Evolutionary conservation across 164 flowering plant species (phyloP), one percentile per base, ranked within the genome.

Genomic region (Magnolia kwangsiensis): DNA sequence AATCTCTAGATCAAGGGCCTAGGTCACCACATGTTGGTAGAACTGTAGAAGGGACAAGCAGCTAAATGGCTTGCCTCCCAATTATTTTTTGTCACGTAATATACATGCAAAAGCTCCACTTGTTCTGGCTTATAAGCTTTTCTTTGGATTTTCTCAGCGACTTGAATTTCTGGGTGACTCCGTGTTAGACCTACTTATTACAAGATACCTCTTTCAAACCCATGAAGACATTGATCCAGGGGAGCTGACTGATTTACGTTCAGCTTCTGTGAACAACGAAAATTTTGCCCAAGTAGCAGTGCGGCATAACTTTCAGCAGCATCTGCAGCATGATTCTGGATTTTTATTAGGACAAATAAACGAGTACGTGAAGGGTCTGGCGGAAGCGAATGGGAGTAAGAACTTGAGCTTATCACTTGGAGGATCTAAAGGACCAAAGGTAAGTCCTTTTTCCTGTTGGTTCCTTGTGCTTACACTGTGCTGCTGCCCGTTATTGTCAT

Each of bases 81-180:
- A 0, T 37, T 55, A 55, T 16, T 55, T 55, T 11, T 55, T 1
- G 2, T 55, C 18, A 16, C 13, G 13, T 55, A 55, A 55, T 55
- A 55, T 55, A 67, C 45, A 55, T 59, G 29, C 21, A 29, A 67
- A 23, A 59, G 37, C 45, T 72, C 61, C 67, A 67, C 58, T 63
- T 63, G 10, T 6, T 63, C 67, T 68, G 21, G 19, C n/a, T 24
- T 50, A 59, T 77, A 24, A 61, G 18, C 20, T 73, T 72, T 63
- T 6, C 63, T 67, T 50, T 49, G 21, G 75, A 72, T 59, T 81
- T 78, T 77, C 0, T 69, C 87, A 95, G 98, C 88, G 99, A 86
- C 96, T 96, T 59, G 98, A 96, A 83, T 96, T 89, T 87, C 93
- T 96, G 27, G 98, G 99, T 7, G 98, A 96, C 75, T 83, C 98